A percentile compares a stretch with the other conserved stretches of the same genome.
These are phyloP conservation scores for Arthrobotrys sphaeroides DNA, from an alignment of 2,329 filamentous ascomycete genomes.

Conservation along the genomic window DNA sequence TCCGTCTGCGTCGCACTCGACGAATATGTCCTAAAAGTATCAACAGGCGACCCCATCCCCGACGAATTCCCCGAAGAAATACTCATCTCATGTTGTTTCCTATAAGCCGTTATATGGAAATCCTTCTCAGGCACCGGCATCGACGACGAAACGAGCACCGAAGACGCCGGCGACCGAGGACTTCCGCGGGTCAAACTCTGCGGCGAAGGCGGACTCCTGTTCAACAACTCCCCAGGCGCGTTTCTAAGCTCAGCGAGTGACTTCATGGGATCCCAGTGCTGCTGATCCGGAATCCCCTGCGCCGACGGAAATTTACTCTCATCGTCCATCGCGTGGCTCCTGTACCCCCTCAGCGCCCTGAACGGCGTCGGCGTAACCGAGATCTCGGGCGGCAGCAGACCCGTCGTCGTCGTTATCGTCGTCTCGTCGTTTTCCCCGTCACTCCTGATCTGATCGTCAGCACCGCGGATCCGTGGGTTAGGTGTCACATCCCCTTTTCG, in stretches of 20 bases:
- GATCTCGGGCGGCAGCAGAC: conserved; percentile 48
- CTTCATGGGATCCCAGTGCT: conserved; percentile 56
- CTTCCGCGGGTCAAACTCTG: conserved; percentile 56
- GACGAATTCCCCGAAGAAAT: conserved; percentile 11
- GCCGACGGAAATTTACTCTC: conserved; percentile 57
- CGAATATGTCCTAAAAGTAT: conserved; percentile 20
- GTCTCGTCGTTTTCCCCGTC: conserved; percentile 1
- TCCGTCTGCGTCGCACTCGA: conserved; percentile 46
- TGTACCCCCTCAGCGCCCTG: conserved; percentile 49
- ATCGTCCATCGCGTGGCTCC: conserved; percentile 55
- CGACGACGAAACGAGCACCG: conserved; percentile 54
- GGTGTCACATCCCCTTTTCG: conserved; percentile 42
- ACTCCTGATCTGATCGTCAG: conserved; percentile 25
- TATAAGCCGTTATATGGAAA: conserved; percentile 53
- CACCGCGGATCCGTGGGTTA: conserved; percentile 10
- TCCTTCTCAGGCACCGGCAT: conserved; percentile 56
- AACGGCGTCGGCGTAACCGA: conserved; percentile 57
- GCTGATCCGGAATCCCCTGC: conserved; percentile 56
- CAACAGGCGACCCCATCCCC: conserved; percentile 1
- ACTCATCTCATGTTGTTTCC: conserved; percentile 24
- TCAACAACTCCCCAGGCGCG: conserved; percentile 48
- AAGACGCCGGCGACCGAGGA: conserved; percentile 54
- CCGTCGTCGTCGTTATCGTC: neutral
- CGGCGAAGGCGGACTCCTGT: conserved; percentile 55
- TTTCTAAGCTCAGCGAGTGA: conserved; percentile 52